A percentile compares a stretch with the other conserved stretches of the same genome.
These are phyloP conservation scores for Rhamnella rubrinervis DNA, from an alignment of 331 rosid genomes.

Conservation along the genomic window DNA sequence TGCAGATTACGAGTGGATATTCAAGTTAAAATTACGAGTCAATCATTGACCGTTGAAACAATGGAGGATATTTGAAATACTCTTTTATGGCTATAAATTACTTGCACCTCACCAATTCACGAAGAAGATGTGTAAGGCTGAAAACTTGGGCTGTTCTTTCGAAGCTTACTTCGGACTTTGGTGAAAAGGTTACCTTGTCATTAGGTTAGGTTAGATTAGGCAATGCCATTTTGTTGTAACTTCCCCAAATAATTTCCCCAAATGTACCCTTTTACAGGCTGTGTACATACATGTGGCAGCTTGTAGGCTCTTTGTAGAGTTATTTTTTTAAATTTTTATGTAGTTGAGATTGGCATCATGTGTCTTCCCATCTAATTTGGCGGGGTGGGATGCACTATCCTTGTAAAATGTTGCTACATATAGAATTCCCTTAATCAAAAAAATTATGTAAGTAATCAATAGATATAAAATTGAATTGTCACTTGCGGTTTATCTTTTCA, in stretches of 20 bases:
- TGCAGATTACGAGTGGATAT: conserved; percentile 28
- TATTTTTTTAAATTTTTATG: conserved; percentile 24
- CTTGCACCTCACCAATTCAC: conserved; percentile 16
- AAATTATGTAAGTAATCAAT: conserved; percentile 5
- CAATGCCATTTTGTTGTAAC: conserved; percentile 33
- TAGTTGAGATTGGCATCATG: conserved; percentile 12
- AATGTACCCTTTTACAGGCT: conserved; percentile 19
- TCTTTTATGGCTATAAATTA: conserved; percentile 11
- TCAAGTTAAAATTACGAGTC: conserved; percentile 15
- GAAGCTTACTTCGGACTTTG: background rate
- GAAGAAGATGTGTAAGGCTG: conserved; percentile 13
- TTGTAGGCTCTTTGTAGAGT: conserved; percentile 16
- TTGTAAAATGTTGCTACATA: conserved; percentile 20
- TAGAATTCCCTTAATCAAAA: conserved; percentile 12
- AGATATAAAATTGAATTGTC: background rate
- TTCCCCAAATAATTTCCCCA: conserved; percentile 12
- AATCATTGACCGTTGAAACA: conserved; percentile 23
- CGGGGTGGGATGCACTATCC: conserved; percentile 22
- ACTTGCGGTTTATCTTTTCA: background rate
- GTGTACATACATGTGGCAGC: conserved; percentile 22
- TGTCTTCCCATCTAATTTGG: conserved; percentile 35
- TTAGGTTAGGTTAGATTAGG: conserved; percentile 29
- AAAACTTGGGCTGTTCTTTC: conserved; percentile 18
- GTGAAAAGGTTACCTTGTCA: conserved; percentile 20
- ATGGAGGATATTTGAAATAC: conserved; percentile 11